Conservation (phyloP, 2,329 filamentous ascomycete species). For the Ophiostoma quercus region DNA sequence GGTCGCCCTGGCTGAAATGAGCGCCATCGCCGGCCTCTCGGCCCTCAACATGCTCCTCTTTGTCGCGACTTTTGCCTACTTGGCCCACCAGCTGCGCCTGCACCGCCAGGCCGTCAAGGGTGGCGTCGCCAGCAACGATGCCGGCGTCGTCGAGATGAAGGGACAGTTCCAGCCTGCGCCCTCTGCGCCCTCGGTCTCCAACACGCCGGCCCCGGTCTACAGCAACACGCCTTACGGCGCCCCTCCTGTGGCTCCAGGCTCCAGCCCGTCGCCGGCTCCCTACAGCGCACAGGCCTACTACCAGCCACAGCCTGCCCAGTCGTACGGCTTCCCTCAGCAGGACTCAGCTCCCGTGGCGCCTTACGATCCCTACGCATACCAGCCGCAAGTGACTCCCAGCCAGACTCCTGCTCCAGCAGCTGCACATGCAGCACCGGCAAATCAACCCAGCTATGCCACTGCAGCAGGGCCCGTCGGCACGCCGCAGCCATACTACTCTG, state of each 20-base stretch:
- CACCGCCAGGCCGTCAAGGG: conserved; percentile 29
- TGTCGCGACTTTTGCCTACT: conserved; percentile 42
- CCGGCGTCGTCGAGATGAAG: conserved; percentile 32
- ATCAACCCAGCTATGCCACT: not conserved
- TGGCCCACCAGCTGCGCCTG: conserved; percentile 34
- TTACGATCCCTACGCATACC: conserved; percentile 10
- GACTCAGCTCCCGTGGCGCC: not conserved
- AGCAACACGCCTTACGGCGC: not conserved
- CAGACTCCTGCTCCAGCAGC: not conserved
- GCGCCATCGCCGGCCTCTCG: conserved; percentile 33
- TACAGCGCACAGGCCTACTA: conserved; percentile 4
- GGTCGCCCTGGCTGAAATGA: conserved; percentile 30
- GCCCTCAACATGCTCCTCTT: conserved; percentile 34
- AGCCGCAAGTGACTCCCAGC: conserved; percentile 13
- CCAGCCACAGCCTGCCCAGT: conserved; percentile 4
- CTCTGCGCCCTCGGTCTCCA: not conserved
- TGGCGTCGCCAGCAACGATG: conserved; percentile 25
- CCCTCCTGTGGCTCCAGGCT: too few relatives aligned
- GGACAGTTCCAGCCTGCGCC: conserved; percentile 24
- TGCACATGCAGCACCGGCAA: not conserved
- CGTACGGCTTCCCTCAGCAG: conserved; percentile 4
- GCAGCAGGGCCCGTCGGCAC: not conserved
- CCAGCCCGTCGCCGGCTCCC: not conserved
- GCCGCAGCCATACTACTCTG: not conserved
- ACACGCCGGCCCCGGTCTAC: not conserved